Percentiles rank a stretch among this genome's conserved stretches.
These are phyloP conservation scores for Mrakia hoshinonis DNA, from an alignment of 768 basidiomycete species.

Conservation along the genomic window DNA sequence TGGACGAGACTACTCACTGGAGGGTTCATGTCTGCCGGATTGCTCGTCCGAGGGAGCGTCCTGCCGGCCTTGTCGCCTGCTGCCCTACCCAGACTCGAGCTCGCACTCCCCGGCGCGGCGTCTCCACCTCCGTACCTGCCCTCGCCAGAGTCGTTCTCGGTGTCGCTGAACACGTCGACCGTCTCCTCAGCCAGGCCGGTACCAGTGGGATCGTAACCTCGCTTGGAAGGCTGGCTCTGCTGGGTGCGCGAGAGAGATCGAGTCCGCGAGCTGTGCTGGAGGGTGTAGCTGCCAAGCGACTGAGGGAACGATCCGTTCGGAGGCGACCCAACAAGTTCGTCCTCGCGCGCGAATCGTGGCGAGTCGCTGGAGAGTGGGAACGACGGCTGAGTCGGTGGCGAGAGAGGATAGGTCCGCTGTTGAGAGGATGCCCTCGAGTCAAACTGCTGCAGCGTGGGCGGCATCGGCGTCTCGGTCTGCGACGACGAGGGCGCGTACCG, in stretches of 20 bases:
- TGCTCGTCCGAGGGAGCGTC: conserved; percentile 30
- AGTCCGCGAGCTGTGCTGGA: background rate
- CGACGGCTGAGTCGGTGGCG: background rate
- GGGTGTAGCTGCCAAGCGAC: background rate
- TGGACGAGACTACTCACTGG: conserved; percentile 51
- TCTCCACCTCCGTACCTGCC: conserved; percentile 8
- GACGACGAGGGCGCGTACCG: conserved; percentile 6
- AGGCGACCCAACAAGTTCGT: background rate
- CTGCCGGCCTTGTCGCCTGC: conserved; percentile 4
- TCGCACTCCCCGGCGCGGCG: conserved; percentile 16
- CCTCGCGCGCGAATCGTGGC: background rate
- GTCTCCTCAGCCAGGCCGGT: background rate
- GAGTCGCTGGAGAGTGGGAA: background rate
- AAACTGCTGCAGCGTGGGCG: conserved; percentile 1
- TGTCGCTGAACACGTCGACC: conserved; percentile 5
- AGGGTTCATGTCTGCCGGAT: conserved; percentile 78
- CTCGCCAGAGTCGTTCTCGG: conserved; percentile 8
- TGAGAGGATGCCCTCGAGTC: background rate
- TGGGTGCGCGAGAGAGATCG: background rate
- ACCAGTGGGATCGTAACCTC: background rate
- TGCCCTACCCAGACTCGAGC: conserved; percentile 20
- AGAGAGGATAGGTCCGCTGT: background rate
- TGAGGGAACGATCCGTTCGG: background rate
- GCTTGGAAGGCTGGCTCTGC: background rate
- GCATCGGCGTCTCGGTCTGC: conserved; percentile 9